Evolutionary conservation across 2,329 filamentous ascomycete species (phyloP), one percentile per base, ranked within the genome.

Genomic region (Pseudopithomyces chartarum): DNA sequence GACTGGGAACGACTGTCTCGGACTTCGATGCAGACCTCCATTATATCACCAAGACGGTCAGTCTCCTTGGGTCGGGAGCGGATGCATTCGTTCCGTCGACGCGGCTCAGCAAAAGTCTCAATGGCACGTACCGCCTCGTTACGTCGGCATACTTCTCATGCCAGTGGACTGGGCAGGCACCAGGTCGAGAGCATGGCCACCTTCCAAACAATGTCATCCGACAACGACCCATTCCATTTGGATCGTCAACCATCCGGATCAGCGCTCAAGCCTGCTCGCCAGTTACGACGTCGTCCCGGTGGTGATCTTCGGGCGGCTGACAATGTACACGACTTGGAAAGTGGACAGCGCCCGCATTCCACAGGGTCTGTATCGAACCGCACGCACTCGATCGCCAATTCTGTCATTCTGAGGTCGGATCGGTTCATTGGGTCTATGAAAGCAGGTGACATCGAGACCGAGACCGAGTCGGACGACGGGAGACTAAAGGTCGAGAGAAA

Each of bases 131-230:
- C 64, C 13, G 48, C 45, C 22, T 80, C 84, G 1, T 80, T 83
- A 48, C 76, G 81, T 23, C 84, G 85, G 11, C 84, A 83, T 67
- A 83, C 83, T 10, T 90, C 88, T 0, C 85, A 85, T 49, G 82
- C 85, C 17, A 89, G 86, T 62, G 81, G 81, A 1, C 74, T 83
- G 13, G 79, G 76, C 12, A 79, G 78, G 12, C 80, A 78, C 22
- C 81, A 82, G 0, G 74, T 84, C 7, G 81, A 79, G 49, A 90
- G 87, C 66, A 85, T 89, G 52, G 85, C 88, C 67, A 86, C 85
- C 2, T 71, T 73, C 34, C 68, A 68, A 53, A 75, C 70, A 4
- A 75, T 76, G 69, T 79, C 77, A 11, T 80, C 78, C 1, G 66
- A 73, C 33, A 74, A 76, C 32, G 74, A 78, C 49, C 75, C 77